phyloP scores from a whole-genome alignment of 306 rosid genomes.

The Pyrus communis region DNA sequence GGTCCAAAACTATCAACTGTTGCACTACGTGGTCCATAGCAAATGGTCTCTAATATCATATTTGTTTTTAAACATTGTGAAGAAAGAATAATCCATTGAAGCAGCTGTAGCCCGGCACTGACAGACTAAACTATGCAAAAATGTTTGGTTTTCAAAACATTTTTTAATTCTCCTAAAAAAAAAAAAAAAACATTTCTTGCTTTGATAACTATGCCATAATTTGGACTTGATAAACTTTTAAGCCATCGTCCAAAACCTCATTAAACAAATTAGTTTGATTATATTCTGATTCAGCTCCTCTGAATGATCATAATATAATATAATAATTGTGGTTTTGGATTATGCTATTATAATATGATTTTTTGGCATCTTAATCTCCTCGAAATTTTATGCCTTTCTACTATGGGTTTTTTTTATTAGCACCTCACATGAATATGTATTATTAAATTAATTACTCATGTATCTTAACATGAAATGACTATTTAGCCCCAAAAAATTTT shows the following conservation, averaged over 20 bases:
- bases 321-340: slow-evolving; percentile 1
- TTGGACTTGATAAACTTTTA: slow-evolving; percentile 25
- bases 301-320: neutral
- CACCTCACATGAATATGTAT: too few species aligned
- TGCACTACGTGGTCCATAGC: too few species aligned
- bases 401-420: neutral
- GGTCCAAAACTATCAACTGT: too few species aligned
- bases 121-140: slow-evolving; percentile 19
- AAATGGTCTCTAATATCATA: too few species aligned
- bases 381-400: slow-evolving; percentile 35
- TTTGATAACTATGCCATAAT: slow-evolving; percentile 12
- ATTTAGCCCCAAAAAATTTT: too few species aligned
- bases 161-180: neutral
- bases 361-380: slow-evolving; percentile 61
- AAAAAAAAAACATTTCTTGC: neutral
- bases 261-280: neutral
- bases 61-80: neutral
- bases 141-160: slow-evolving; percentile 11
- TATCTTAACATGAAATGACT: too few species aligned
- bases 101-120: slow-evolving; percentile 26
- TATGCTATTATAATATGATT: neutral
- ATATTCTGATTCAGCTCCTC: slow-evolving; percentile 26
- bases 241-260: neutral
- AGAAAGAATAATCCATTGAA: slow-evolving; percentile 22
- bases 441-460: too few species aligned